A percentile compares a stretch with the other conserved stretches of the same genome.
These are phyloP conservation scores for Cryphonectria parasitica DNA, from an alignment of 2,329 filamentous ascomycete species.

Conservation along the genomic window DNA sequence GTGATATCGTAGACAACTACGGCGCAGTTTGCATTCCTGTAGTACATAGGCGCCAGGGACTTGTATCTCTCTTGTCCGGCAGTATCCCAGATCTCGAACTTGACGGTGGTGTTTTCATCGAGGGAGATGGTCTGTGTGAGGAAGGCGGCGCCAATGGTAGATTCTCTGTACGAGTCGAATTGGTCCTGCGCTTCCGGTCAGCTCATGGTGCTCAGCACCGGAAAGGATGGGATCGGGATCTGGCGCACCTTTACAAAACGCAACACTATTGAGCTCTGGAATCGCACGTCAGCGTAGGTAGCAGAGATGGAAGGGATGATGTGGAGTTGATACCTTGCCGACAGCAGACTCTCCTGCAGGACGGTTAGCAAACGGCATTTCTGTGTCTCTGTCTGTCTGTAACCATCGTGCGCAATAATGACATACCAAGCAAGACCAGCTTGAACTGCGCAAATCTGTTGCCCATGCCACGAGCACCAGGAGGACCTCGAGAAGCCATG, in stretches of 20 bases:
- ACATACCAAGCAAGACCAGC: constrained; percentile 90
- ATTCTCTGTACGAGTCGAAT: constrained; percentile 97
- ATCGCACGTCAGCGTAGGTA: constrained; percentile 35
- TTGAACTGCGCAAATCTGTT: constrained; percentile 98
- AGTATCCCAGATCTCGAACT: constrained; percentile 99
- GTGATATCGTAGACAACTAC: constrained; percentile 99
- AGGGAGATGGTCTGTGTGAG: constrained; percentile 98
- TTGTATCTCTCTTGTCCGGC: constrained; percentile 99
- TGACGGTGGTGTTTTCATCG: constrained; percentile 97
- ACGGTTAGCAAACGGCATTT: constrained; percentile 42
- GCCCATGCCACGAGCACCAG: constrained; percentile 67
- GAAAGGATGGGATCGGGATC: background rate
- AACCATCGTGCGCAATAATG: background rate
- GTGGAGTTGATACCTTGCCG: constrained; percentile 75
- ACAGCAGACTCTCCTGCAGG: constrained; percentile 90
- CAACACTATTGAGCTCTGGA: constrained; percentile 91
- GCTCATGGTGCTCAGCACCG: constrained; percentile 22
- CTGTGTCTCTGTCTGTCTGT: background rate
- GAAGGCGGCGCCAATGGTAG: constrained; percentile 97
- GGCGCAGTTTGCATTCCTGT: constrained; percentile 98
- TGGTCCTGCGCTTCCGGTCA: constrained; percentile 69
- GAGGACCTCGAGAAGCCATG: constrained; percentile 83
- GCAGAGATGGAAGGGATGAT: constrained; percentile 22
- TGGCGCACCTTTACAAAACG: constrained; percentile 89
- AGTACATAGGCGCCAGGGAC: constrained; percentile 99